phyloP scores from a whole-genome alignment of 257 asterid genomes.

The Solanum stenotomum region DNA sequence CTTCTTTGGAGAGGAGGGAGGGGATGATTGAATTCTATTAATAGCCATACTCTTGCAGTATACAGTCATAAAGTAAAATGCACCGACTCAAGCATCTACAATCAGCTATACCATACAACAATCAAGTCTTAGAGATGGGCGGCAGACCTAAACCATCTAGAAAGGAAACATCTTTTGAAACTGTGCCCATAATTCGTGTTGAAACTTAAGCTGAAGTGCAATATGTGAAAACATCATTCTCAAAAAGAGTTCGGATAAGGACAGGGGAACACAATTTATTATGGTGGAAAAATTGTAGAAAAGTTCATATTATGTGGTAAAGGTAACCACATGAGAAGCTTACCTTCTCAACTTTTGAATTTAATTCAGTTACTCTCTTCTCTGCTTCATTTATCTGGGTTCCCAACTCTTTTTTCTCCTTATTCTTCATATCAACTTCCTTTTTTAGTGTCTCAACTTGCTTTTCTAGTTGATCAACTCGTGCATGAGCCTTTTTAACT shows the following conservation, averaged over 20 bases:
- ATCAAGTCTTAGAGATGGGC: neutral
- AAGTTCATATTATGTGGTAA: neutral
- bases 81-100: neutral
- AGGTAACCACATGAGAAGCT: neutral
- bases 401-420: slow-evolving; percentile 49
- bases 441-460: slow-evolving; percentile 51
- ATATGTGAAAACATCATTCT: neutral
- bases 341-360: neutral
- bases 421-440: slow-evolving; percentile 38
- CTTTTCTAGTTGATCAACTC: slow-evolving; percentile 58
- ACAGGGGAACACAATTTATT: neutral
- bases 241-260: neutral
- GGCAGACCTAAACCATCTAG: neutral
- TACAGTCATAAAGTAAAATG: neutral
- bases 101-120: neutral
- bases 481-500: slow-evolving; percentile 64
- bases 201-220: neutral
- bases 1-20: neutral
- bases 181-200: neutral
- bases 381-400: slow-evolving; percentile 50
- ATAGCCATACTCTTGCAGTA: neutral
- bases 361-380: slow-evolving; percentile 44
- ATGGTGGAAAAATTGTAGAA: neutral
- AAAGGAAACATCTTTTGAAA: neutral
- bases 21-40: neutral